Evolutionary conservation across 257 asterid genomes (phyloP).

Genomic region (Solanum gandarillasii): DNA sequence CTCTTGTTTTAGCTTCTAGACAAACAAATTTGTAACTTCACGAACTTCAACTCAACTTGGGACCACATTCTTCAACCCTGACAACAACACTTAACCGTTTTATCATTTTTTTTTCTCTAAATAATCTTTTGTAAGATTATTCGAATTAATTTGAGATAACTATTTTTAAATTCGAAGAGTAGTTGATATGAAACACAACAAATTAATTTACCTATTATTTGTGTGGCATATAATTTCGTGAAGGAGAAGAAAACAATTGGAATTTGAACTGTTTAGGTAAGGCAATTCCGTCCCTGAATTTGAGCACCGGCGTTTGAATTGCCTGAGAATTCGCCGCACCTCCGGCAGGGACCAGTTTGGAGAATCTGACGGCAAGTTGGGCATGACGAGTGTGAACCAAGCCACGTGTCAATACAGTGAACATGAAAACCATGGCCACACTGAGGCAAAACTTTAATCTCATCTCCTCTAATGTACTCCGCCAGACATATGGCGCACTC

Average conservation of each 20-base stretch:
- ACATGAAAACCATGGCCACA: slow-evolving; percentile 52
- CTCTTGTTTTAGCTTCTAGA: not conserved
- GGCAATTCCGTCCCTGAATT: not conserved
- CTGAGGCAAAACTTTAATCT: slow-evolving; percentile 43
- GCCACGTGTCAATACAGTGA: slow-evolving; percentile 48
- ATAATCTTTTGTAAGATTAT: not conserved
- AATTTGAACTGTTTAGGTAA: not conserved
- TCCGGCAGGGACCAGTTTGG: slow-evolving; percentile 19
- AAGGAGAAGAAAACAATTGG: not conserved
- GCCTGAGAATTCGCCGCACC: slow-evolving; percentile 26
- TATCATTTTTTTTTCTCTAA: too few relatives aligned
- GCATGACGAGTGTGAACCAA: slow-evolving; percentile 52
- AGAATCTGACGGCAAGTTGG: slow-evolving; percentile 48
- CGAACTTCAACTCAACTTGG: not conserved
- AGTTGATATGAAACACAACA: too few relatives aligned
- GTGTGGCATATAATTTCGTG: not conserved
- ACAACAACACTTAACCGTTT: not conserved
- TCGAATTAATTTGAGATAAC: not conserved
- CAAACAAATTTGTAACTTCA: not conserved
- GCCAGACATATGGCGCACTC: slow-evolving; percentile 43
- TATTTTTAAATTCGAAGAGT: too few relatives aligned
- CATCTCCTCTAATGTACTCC: slow-evolving; percentile 43
- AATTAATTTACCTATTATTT: not conserved
- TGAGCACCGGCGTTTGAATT: not conserved
- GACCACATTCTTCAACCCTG: not conserved